A percentile compares a stretch with the other conserved stretches of the same genome.
These are phyloP conservation scores for Aspergillus flavus DNA, from an alignment of 2,329 filamentous ascomycete genomes.

Conservation along the genomic window DNA sequence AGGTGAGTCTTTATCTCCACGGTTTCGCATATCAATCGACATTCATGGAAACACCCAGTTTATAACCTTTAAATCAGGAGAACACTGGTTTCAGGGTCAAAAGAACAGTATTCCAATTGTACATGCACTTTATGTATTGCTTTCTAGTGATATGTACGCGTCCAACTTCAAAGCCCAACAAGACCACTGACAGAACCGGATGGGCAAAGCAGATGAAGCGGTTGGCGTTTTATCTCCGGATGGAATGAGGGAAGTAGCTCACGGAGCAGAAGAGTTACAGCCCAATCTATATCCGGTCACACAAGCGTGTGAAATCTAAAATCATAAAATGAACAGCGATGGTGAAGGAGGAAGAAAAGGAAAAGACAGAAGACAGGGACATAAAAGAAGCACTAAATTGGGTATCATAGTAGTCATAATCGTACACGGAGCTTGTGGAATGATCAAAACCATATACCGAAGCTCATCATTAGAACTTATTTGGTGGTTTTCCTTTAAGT, in stretches of 20 bases:
- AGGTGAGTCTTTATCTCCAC: neutral
- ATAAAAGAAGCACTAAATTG: slow-evolving; percentile 3
- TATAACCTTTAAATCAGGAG: neutral
- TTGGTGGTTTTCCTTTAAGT: slow-evolving; percentile 40
- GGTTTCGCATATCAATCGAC: neutral
- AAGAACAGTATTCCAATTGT: neutral
- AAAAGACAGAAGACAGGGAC: neutral
- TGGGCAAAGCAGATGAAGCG: slow-evolving; percentile 25
- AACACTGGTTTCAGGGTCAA: neutral
- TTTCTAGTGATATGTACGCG: slow-evolving; percentile 16
- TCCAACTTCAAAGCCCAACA: slow-evolving; percentile 21
- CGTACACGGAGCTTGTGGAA: neutral
- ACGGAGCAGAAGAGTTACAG: slow-evolving; percentile 21
- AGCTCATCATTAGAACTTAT: slow-evolving; percentile 27
- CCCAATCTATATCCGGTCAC: slow-evolving; percentile 28
- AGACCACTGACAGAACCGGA: slow-evolving; percentile 12
- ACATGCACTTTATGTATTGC: neutral
- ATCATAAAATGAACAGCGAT: neutral
- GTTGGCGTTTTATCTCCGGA: slow-evolving; percentile 24
- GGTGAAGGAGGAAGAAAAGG: neutral
- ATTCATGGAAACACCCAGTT: neutral
- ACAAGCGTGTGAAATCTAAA: neutral
- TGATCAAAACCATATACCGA: neutral
- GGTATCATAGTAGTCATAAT: slow-evolving; percentile 14
- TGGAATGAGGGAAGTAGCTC: slow-evolving; percentile 27